Base-by-base conservation (phyloP, 1,284 basidiomycete genomes). In the Paramarasmius palmivorus region DNA sequence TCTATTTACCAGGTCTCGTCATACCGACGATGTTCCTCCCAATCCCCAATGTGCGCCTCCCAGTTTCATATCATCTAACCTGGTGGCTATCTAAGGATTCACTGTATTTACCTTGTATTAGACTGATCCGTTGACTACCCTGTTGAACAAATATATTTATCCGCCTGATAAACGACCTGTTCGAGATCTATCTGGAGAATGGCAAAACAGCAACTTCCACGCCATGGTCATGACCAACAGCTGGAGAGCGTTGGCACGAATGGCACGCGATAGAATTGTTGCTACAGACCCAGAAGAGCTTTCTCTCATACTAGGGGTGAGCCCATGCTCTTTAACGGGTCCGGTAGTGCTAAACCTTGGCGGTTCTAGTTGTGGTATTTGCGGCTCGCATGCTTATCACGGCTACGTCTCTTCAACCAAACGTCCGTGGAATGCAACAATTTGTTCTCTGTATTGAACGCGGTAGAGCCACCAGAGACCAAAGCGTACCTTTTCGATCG, bases 201-300 rank as follows among this genome's bases (percentile, higher is more conserved):
- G 87, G 81, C 74, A 82, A 55, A 76, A 78, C 29, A 76, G 71
- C 55, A 88, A 91, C 62, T 82, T 90, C 52, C 84, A 90, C 65
- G 82, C 84, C 41, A 74, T 92, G 57, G 88, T 92, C 63, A 89
- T 90, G 83, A 83, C 86, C 37, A 91, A 92, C 59, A 90, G 86
- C 61, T 93, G 90, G 90, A 78, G 90, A 46, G 83, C 89, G 0
- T 65, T 92, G 46, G 90, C 90, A 19, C 78, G 75, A 54, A 90
- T 90, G 83, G 88, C 90, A 23, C 78, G 86, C 62, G 90, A 92
- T 64, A 76, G 82, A 36, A 81, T 92, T 49, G 81, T 92, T 12
- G 74, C 77, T 22, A 74, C 86, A 25, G 78, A 87, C 56, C 84
- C 90, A 0, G 81, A 84, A 55, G 84, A 90, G 51, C 63, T 90